Percentiles rank a stretch among this genome's conserved stretches.
Evolutionary conservation across 2,329 filamentous ascomycete species (phyloP).

Genomic region (Talaromyces albobiverticillius): DNA sequence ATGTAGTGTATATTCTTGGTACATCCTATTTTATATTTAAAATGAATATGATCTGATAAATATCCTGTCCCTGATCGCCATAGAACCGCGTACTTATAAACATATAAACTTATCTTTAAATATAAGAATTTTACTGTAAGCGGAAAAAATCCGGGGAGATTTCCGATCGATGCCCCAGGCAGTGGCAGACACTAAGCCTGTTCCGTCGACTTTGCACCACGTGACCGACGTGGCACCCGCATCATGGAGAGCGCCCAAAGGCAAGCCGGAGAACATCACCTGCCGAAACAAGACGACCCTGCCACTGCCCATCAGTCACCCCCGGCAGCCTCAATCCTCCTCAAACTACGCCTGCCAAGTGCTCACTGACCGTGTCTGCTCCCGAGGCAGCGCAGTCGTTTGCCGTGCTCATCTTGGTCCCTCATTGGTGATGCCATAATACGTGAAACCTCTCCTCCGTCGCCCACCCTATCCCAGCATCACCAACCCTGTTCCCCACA

Average conservation of each 20-base stretch:
- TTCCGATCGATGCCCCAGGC: constrained; percentile 7
- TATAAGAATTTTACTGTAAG: neutral
- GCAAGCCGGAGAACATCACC: constrained; percentile 15
- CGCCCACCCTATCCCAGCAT: constrained; percentile 18
- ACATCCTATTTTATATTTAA: neutral
- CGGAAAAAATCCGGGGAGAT: constrained; percentile 6
- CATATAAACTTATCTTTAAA: neutral
- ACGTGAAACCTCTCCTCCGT: constrained; percentile 8
- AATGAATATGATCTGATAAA: constrained; percentile 1
- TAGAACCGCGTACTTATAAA: too few relatives aligned
- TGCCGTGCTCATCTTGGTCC: constrained; percentile 2
- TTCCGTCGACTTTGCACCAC: constrained; percentile 6
- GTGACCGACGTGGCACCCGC: constrained; percentile 16
- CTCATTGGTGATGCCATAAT: constrained; percentile 7
- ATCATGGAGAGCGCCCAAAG: constrained; percentile 6
- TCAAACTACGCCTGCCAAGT: neutral
- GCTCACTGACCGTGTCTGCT: constrained; percentile 3
- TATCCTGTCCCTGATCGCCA: too few relatives aligned
- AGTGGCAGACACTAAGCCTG: constrained; percentile 1
- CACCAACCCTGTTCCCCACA: constrained; percentile 38
- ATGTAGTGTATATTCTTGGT: constrained; percentile 6
- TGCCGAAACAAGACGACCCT: constrained; percentile 12
- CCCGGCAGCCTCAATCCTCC: neutral
- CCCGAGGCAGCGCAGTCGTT: constrained; percentile 2
- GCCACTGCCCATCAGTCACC: neutral